These are phyloP conservation scores for Boletus tylopilopsis DNA, from an alignment of 768 basidiomycete species.

Conservation along the genomic window DNA sequence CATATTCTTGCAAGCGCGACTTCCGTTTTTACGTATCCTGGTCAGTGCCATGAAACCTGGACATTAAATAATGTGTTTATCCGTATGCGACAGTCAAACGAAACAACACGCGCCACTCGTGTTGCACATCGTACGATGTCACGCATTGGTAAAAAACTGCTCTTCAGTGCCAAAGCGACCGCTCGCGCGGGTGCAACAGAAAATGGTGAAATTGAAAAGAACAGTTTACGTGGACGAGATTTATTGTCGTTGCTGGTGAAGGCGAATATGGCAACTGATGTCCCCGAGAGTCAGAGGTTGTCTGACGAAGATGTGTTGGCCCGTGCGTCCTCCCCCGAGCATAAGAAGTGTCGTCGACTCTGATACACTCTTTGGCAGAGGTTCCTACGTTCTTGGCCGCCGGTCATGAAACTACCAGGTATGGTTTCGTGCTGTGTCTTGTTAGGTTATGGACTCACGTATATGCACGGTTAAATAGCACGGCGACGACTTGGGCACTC, in stretches of 20 bases:
- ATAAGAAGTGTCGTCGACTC: neutral
- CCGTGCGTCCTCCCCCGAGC: conserved; percentile 33
- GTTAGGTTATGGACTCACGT: no score
- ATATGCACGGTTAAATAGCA: conserved; percentile 12
- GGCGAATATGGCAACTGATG: conserved; percentile 61
- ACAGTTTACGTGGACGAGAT: conserved; percentile 44
- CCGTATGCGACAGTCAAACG: conserved; percentile 18
- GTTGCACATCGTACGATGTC: conserved; percentile 40
- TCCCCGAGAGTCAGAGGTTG: conserved; percentile 51
- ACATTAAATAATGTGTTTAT: fast-evolving
- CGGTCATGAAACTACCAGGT: conserved; percentile 59
- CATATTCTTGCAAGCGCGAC: conserved; percentile 29
- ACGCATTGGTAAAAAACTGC: conserved; percentile 47
- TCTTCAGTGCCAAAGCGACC: conserved; percentile 45
- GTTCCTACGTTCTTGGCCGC: conserved; percentile 58
- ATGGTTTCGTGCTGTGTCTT: neutral
- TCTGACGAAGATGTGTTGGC: conserved; percentile 60
- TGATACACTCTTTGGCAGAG: conserved; percentile 34
- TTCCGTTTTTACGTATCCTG: conserved; percentile 40
- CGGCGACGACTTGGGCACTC: conserved; percentile 54
- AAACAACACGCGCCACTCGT: conserved; percentile 11
- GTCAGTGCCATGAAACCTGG: conserved; percentile 27
- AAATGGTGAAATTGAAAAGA: conserved; percentile 33
- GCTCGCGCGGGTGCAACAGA: conserved; percentile 24
- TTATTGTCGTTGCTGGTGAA: conserved; percentile 56